Conservation (phyloP, 345 rosid genomes). For the Melaleuca alternifolia region DNA sequence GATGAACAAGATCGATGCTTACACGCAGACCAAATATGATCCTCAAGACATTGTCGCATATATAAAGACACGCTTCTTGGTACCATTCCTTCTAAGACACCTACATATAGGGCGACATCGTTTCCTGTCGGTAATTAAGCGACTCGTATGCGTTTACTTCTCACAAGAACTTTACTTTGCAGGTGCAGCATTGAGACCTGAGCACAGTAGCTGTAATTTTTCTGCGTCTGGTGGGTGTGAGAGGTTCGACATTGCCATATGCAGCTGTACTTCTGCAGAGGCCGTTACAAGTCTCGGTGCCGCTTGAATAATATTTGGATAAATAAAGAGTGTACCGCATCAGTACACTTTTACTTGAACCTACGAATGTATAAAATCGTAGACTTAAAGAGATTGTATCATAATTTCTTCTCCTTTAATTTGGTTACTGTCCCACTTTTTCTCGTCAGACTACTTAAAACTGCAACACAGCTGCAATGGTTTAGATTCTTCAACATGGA, state of each 20-base stretch:
- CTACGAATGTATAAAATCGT: background rate
- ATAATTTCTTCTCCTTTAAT: background rate
- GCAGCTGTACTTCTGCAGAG: background rate
- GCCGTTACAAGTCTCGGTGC: background rate
- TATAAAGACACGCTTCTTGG: conserved; percentile 26
- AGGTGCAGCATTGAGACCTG: background rate
- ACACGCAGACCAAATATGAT: conserved; percentile 47
- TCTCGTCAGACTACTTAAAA: background rate
- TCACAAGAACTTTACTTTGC: background rate
- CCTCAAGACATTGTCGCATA: conserved; percentile 25
- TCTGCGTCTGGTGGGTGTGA: background rate
- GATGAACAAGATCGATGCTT: conserved; percentile 61
- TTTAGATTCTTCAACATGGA: background rate
- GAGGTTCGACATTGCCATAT: background rate
- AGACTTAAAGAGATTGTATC: background rate
- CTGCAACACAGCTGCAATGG: background rate
- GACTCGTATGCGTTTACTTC: background rate
- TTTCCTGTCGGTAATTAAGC: background rate
- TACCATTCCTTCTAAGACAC: background rate
- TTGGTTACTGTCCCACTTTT: background rate
- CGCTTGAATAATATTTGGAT: background rate
- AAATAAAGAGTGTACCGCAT: background rate
- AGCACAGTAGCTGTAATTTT: background rate
- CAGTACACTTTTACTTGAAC: background rate
- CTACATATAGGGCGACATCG: background rate